phyloP scores from a whole-genome alignment of 805 yeast genomes.

The Kodamaea leandrae region DNA sequence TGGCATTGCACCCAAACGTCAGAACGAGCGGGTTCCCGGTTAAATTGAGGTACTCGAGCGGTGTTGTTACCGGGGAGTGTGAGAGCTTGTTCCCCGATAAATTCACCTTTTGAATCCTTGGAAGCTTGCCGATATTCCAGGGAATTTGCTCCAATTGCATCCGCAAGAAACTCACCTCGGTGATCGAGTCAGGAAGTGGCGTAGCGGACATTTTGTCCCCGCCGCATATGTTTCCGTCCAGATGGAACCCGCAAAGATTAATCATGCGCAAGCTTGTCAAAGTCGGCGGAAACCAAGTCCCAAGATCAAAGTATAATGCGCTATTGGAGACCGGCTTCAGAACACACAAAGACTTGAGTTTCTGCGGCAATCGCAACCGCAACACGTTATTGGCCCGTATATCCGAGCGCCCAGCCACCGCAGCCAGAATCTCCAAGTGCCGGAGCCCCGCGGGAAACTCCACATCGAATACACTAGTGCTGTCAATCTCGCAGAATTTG shows the following conservation, averaged over 20 bases:
- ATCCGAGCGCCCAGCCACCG: background rate
- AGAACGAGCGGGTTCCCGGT: background rate
- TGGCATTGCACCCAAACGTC: background rate
- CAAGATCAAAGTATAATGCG: background rate
- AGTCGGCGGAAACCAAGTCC: conserved; percentile 1
- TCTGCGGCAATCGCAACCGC: conserved; percentile 1
- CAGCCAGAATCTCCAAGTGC: conserved; percentile 5
- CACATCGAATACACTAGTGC: conserved; percentile 1
- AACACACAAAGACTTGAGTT: conserved; percentile 4
- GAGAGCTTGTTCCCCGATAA: background rate
- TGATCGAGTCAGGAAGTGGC: background rate
- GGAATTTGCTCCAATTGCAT: background rate
- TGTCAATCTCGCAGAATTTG: conserved; percentile 5
- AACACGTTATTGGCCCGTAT: background rate
- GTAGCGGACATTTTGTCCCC: background rate
- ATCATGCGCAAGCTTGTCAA: no score
- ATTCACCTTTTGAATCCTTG: background rate
- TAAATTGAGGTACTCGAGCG: background rate
- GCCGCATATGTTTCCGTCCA: no score
- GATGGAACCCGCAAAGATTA: no score
- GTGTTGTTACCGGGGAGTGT: no score
- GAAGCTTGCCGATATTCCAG: background rate
- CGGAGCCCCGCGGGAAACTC: conserved; percentile 2
- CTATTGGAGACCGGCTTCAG: conserved; percentile 1
- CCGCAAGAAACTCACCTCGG: background rate